Conservation (phyloP, 208 protist species). For the Trypanosoma vivax region DNA sequence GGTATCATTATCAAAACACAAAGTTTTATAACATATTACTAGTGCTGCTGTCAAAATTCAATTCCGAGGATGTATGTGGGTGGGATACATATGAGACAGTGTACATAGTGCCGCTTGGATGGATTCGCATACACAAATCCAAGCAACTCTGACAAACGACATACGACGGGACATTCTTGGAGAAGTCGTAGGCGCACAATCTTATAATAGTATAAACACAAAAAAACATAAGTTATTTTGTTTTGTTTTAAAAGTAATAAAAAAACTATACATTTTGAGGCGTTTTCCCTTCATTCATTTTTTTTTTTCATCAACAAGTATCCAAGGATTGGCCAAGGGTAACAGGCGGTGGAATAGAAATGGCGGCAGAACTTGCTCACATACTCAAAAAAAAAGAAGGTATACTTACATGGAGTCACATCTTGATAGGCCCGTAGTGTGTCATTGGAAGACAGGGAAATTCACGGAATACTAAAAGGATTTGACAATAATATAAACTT, state of each 20-base stretch:
- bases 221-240: not conserved
- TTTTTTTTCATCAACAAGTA: constrained; percentile 1
- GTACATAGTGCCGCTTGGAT: no score
- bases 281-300: not conserved
- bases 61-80: no score
- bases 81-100: no score
- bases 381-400: constrained; percentile 74
- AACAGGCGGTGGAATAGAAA: not conserved
- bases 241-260: not conserved
- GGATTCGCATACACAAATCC: no score
- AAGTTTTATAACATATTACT: no score
- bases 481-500: constrained; percentile 85
- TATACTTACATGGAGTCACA: constrained; percentile 70
- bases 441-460: constrained; percentile 29
- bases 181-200: no score
- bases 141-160: no score
- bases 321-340: not conserved
- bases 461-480: constrained; percentile 76
- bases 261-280: not conserved
- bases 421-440: constrained; percentile 71
- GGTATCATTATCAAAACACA: no score
- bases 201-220: no score
- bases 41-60: no score
- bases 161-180: no score
- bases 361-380: constrained; percentile 64